Evolutionary conservation across 1,284 basidiomycete species (phyloP).

Genomic region (Stygiomarasmius scandens): DNA sequence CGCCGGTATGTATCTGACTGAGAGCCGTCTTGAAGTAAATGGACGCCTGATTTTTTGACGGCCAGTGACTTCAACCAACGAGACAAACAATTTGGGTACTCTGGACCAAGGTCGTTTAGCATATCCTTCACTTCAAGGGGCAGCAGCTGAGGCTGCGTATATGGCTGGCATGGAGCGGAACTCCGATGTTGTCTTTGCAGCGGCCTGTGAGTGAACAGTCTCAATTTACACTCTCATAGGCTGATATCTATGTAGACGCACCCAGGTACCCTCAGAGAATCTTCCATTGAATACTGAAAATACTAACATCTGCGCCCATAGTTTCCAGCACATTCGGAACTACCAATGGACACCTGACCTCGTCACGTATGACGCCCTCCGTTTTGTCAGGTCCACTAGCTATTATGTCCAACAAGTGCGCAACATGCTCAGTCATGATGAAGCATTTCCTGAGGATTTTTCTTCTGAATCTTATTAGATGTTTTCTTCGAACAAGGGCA

Average conservation of each 20-base stretch:
- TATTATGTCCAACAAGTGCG: slow-evolving; percentile 39
- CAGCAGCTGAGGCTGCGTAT: slow-evolving; percentile 41
- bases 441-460: background rate
- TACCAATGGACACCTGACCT: slow-evolving; percentile 48
- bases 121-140: slow-evolving; percentile 38
- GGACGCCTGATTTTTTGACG: background rate
- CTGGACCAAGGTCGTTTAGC: slow-evolving; percentile 33
- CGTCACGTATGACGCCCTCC: slow-evolving; percentile 38
- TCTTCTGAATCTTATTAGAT: slow-evolving; percentile 24
- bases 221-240: too few species aligned
- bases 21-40: background rate
- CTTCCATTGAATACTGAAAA: slow-evolving; percentile 2
- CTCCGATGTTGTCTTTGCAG: slow-evolving; percentile 40
- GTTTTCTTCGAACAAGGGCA: slow-evolving; percentile 37
- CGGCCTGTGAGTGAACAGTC: slow-evolving; percentile 29
- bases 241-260: slow-evolving; percentile 28
- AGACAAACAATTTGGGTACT: slow-evolving; percentile 26
- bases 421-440: background rate
- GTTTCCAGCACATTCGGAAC: slow-evolving; percentile 37
- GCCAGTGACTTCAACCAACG: slow-evolving; percentile 36
- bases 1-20: slow-evolving; percentile 25
- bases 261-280: slow-evolving; percentile 24
- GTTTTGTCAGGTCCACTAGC: slow-evolving; percentile 37
- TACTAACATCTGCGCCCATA: slow-evolving; percentile 11
- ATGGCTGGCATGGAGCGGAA: slow-evolving; percentile 43